phyloP scores from a whole-genome alignment of 345 rosid genomes.

The Citrus sp. region DNA sequence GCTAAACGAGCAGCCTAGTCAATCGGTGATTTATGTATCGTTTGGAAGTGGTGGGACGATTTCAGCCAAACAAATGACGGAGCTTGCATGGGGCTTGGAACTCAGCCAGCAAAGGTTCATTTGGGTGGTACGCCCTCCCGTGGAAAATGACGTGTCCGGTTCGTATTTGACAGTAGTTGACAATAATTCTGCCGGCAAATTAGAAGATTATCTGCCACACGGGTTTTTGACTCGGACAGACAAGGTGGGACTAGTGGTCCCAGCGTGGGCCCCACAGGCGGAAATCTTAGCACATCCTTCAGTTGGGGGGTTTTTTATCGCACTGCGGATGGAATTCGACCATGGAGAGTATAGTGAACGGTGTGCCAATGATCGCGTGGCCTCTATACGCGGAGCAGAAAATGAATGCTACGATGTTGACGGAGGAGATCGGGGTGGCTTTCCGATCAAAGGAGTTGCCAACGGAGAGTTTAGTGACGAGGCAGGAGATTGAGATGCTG shows the following conservation, averaged over 20 bases:
- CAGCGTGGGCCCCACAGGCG: too few species aligned
- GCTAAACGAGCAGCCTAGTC: not conserved
- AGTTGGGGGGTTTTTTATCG: not conserved
- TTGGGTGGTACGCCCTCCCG: not conserved
- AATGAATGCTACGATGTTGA: not conserved
- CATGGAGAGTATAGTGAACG: not conserved
- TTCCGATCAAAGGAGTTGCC: not conserved
- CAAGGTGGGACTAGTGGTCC: too few species aligned
- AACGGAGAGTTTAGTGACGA: not conserved
- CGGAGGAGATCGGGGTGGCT: not conserved
- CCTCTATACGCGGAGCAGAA: not conserved
- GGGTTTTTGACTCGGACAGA: too few species aligned
- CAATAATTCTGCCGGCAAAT: too few species aligned
- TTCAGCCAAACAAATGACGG: not conserved
- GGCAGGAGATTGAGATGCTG: constrained; percentile 20
- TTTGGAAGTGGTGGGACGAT: not conserved
- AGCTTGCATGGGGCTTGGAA: not conserved
- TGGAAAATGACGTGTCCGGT: not conserved
- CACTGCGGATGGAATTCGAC: not conserved
- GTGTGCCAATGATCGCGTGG: not conserved
- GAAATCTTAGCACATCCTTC: too few species aligned
- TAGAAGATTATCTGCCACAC: too few species aligned
- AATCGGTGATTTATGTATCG: not conserved
- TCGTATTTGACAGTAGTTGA: too few species aligned
- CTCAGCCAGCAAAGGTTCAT: not conserved